These are phyloP conservation scores for Leccinum subgranulosum DNA, from an alignment of 768 basidiomycete genomes.

Conservation along the genomic window DNA sequence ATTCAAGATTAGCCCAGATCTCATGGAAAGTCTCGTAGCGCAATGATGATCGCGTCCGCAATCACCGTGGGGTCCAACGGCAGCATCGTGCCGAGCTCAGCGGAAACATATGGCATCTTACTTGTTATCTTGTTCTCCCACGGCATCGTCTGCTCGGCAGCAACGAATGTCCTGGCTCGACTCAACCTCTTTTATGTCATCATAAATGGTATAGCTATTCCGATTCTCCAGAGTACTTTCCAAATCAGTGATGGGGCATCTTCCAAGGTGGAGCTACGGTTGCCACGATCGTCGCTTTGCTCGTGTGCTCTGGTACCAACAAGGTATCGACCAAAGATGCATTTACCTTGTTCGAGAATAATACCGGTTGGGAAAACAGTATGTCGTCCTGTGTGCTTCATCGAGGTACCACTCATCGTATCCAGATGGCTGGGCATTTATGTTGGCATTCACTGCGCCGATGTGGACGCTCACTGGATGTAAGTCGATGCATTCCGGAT, in stretches of 20 bases:
- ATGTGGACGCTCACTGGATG: constrained; percentile 83
- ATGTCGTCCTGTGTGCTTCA: constrained; percentile 12
- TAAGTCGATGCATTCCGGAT: constrained; percentile 30
- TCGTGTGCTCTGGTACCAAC: constrained; percentile 52
- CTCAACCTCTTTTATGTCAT: constrained; percentile 69
- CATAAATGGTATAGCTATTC: constrained; percentile 48
- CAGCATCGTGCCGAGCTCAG: constrained; percentile 44
- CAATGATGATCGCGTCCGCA: constrained; percentile 75
- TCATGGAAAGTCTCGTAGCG: constrained; percentile 32
- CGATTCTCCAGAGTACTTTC: background rate
- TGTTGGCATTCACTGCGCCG: constrained; percentile 67
- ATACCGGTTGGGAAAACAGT: constrained; percentile 65
- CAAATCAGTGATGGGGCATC: background rate
- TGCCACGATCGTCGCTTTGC: constrained; percentile 58
- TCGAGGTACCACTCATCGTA: background rate
- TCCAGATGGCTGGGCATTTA: constrained; percentile 69
- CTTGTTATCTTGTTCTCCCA: constrained; percentile 60
- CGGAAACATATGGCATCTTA: constrained; percentile 66
- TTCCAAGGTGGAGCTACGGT: constrained; percentile 58
- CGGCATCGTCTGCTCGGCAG: constrained; percentile 68
- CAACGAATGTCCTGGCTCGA: constrained; percentile 60
- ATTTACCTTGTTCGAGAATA: constrained; percentile 68
- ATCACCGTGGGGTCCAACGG: constrained; percentile 61
- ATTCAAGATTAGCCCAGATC: background rate
- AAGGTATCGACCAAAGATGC: constrained; percentile 65